phyloP scores from a whole-genome alignment of 345 rosid species.

The Sonneratia alba region DNA sequence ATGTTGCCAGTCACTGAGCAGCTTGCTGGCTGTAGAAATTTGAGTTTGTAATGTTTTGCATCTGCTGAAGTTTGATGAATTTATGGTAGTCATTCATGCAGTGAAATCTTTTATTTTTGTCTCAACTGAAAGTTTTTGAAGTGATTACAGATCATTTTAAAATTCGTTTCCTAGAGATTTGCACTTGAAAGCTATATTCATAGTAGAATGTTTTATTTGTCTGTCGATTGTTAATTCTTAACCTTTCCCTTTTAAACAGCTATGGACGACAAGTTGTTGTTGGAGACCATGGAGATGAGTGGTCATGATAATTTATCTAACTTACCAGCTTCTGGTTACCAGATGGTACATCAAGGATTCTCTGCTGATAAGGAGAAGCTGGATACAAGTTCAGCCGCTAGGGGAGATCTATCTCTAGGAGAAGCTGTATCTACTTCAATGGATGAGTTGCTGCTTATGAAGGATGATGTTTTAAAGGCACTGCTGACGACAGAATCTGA shows the following conservation, averaged over 20 bases:
- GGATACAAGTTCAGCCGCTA: conserved; percentile 38
- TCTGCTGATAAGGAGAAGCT: conserved; percentile 63
- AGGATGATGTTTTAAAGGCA: conserved; percentile 52
- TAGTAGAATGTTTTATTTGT: neutral
- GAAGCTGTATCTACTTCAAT: conserved; percentile 40
- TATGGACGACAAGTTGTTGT: conserved; percentile 47
- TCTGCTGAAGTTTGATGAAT: neutral
- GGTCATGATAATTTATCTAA: conserved; percentile 48
- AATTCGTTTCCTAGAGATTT: neutral
- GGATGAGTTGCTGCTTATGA: conserved; percentile 57
- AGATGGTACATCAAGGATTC: conserved; percentile 36
- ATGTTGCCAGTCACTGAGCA: neutral
- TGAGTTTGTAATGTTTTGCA: neutral
- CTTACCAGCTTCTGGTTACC: conserved; percentile 56
- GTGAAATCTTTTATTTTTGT: neutral
- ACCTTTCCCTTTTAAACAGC: conserved; percentile 31
- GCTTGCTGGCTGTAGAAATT: neutral
- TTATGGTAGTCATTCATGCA: neutral
- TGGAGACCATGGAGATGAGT: conserved; percentile 35
- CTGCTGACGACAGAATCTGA: conserved; percentile 73
- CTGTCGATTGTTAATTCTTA: neutral
- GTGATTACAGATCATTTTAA: too few species aligned
- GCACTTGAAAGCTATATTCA: neutral
- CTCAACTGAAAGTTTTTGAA: too few species aligned
- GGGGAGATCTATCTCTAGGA: conserved; percentile 48